phyloP scores from a whole-genome alignment of 129 eudicot genomes.

The Daucus carota region DNA sequence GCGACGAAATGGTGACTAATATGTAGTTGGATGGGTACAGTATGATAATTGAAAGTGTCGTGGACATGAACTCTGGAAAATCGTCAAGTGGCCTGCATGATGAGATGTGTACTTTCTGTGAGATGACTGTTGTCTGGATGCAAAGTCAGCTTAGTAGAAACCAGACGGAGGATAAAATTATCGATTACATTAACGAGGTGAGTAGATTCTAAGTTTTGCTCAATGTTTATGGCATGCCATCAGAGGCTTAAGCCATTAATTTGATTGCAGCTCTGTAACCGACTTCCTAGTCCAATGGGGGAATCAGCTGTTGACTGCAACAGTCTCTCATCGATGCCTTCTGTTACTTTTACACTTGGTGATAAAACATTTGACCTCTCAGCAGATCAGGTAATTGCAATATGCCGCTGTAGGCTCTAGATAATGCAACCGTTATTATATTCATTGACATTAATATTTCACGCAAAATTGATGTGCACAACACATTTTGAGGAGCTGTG shows the following conservation, averaged over 20 bases:
- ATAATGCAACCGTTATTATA: neutral
- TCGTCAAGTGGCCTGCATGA: slow-evolving; percentile 42
- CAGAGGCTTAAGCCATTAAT: slow-evolving; percentile 7
- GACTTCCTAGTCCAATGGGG: slow-evolving; percentile 93
- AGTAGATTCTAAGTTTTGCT: neutral
- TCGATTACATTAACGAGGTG: slow-evolving; percentile 76
- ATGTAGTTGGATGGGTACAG: slow-evolving; percentile 29
- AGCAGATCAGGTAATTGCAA: slow-evolving; percentile 66
- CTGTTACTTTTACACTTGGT: slow-evolving; percentile 72
- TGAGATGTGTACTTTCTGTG: slow-evolving; percentile 71
- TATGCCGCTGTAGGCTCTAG: neutral
- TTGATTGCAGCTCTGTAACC: slow-evolving; percentile 66
- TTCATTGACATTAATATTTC: neutral
- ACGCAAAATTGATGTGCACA: neutral
- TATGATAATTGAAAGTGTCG: slow-evolving; percentile 82
- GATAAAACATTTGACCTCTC: slow-evolving; percentile 73
- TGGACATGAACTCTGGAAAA: slow-evolving; percentile 49
- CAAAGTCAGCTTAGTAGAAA: slow-evolving; percentile 66
- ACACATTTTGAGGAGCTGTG: neutral
- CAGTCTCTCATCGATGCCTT: slow-evolving; percentile 67
- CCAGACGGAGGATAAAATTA: slow-evolving; percentile 65
- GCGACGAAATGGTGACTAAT: neutral
- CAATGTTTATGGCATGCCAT: neutral
- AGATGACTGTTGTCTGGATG: slow-evolving; percentile 97
- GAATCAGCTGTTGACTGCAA: slow-evolving; percentile 84